Conservation (phyloP, 805 yeast species). For the Grigorovia yakushimaensis region DNA sequence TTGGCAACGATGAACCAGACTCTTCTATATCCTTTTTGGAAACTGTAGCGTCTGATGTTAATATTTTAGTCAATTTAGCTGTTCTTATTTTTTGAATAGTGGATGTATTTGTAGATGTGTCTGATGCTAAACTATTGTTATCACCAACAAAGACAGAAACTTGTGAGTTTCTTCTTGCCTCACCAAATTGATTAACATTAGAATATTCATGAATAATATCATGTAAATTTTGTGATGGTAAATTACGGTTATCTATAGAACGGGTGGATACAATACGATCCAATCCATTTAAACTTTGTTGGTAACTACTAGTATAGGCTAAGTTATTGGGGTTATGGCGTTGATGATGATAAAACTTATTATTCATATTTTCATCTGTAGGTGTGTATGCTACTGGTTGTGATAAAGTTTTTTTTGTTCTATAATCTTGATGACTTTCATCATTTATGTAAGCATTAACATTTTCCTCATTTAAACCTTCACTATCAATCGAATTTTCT, state of each 20-base stretch:
- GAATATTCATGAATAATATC: slow-evolving; percentile 43
- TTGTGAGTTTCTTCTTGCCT: slow-evolving; percentile 14
- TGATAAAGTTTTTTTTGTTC: slow-evolving; percentile 10
- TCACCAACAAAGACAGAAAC: not conserved
- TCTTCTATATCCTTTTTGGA: slow-evolving; percentile 23
- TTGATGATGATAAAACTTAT: slow-evolving; percentile 3
- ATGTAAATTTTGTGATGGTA: slow-evolving; percentile 34
- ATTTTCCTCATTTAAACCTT: not conserved
- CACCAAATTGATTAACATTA: slow-evolving; percentile 27
- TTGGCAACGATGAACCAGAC: slow-evolving; percentile 24
- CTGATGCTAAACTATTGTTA: not conserved
- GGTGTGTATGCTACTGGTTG: slow-evolving; percentile 20
- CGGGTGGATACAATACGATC: slow-evolving; percentile 5
- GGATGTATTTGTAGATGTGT: not conserved
- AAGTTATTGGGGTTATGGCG: not conserved
- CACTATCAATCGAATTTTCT: slow-evolving; percentile 4
- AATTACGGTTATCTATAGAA: slow-evolving; percentile 24
- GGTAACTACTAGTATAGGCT: not conserved
- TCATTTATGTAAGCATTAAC: slow-evolving; percentile 1
- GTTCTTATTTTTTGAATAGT: slow-evolving; percentile 13
- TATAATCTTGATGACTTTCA: not conserved
- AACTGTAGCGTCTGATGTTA: slow-evolving; percentile 29
- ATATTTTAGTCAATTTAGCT: slow-evolving; percentile 23
- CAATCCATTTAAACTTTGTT: not conserved
- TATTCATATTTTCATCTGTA: not conserved